Base-by-base conservation (phyloP, 805 yeast genomes). In the Barnettozyma populi region DNA sequence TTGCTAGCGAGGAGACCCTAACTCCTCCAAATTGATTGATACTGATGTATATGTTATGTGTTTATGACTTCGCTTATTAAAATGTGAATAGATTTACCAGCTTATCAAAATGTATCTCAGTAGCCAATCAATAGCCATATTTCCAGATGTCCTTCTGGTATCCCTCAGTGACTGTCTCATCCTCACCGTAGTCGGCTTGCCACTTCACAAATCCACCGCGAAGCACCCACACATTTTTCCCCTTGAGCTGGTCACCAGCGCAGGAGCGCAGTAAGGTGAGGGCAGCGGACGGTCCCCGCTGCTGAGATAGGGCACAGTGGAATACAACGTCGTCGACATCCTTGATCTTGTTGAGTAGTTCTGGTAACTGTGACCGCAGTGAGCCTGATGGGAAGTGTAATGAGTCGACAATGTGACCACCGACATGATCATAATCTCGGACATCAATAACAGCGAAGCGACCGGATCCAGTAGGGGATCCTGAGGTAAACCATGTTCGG, bases 231-330 rank as follows among this genome's bases (percentile, higher is more conserved):
- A 92, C 79, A 29, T 74, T 68, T 48, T 79, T 72, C 6, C 54
- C 59, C 7, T 64, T 59, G 2, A 66, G 63, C 49, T 44, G 31
- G 6, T 53, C 57, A 1, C 48, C 43, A 5, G 62, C 56, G 4
- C 53, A 61, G 3, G 59, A 64, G 48, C 79, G 53, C 40, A 67
- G 53, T 57, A 85, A 84, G 56, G 70, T 71, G 65, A 82, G 67
- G 0, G 97, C 90, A 4, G 96, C 78, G 4, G 86, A 71, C 0
- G 98, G 98, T 0, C 98, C 98, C 45, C 99, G 71, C 50, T 84
- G 95, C 65, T 94, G 98, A 3, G 95, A 84, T 27, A 86, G 72
- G 25, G 90, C 90, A 65, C 99, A 92, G 63, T 94, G 97, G 68
- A 92, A 94, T 0, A 94, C 84, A 0, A 89, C 78, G 46, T 76